phyloP scores from a whole-genome alignment of 2,329 filamentous ascomycete species.

The Pseudomassariella vexata region DNA sequence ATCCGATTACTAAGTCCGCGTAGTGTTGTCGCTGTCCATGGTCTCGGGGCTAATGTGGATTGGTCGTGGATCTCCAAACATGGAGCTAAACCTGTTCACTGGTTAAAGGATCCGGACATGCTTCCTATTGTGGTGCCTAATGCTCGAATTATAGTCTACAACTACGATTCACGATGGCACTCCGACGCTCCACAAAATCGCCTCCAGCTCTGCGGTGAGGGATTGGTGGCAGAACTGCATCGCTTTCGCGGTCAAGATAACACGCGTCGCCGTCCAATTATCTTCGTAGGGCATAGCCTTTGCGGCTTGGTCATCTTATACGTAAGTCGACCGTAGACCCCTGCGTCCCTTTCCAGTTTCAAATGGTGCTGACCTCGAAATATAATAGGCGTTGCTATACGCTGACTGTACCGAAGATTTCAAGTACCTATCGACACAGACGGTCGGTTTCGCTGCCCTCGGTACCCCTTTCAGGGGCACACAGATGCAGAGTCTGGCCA shows the following conservation, averaged over 20 bases:
- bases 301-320: constrained; percentile 23
- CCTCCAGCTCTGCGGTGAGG: too few relatives aligned
- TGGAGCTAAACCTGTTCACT: not conserved
- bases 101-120: not conserved
- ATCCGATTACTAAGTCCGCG: not conserved
- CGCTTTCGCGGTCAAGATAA: too few relatives aligned
- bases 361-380: too few relatives aligned
- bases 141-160: constrained; percentile 1
- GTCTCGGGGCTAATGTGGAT: constrained; percentile 2
- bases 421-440: not conserved
- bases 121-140: constrained; percentile 2
- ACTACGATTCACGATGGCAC: constrained; percentile 1
- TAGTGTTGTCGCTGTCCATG: constrained; percentile 4
- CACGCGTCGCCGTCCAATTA: constrained; percentile 20
- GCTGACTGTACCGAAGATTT: too few relatives aligned
- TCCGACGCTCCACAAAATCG: too few relatives aligned
- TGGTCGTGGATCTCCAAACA: not conserved
- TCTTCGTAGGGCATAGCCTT: constrained; percentile 23
- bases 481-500: not conserved
- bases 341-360: too few relatives aligned
- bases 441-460: constrained; percentile 1
- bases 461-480: not conserved
- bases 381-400: too few relatives aligned
- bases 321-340: too few relatives aligned
- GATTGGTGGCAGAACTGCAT: too few relatives aligned